These are phyloP conservation scores for Candida ovalis DNA, from an alignment of 805 yeast species.

Conservation along the genomic window DNA sequence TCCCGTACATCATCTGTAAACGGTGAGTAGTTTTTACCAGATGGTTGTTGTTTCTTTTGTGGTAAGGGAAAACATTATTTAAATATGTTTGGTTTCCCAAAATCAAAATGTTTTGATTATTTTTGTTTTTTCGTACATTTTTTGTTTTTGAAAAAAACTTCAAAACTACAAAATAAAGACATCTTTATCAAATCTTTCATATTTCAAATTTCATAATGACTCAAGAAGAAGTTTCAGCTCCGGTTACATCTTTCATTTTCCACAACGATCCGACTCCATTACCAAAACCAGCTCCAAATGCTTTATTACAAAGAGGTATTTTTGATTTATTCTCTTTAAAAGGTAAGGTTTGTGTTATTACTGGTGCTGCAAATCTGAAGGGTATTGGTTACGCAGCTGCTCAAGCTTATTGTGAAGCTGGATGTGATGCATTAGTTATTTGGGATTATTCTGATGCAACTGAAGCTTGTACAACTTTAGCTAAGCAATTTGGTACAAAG, in stretches of 20 bases:
- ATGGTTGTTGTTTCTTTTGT: not conserved
- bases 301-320: constrained; percentile 16
- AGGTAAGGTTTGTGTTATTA: constrained; percentile 78
- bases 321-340: constrained; percentile 67
- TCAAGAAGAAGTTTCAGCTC: constrained; percentile 16
- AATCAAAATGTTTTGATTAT: no score
- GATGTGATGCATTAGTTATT: constrained; percentile 66
- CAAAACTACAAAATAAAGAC: no score
- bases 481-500: constrained; percentile 25
- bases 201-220: constrained; percentile 14
- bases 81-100: not conserved
- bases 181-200: not conserved
- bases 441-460: constrained; percentile 31
- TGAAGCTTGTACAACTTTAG: constrained; percentile 16
- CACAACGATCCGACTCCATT: constrained; percentile 23
- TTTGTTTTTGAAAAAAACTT: no score
- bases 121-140: no score
- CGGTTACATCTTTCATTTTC: constrained; percentile 23
- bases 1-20: no score
- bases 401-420: constrained; percentile 80
- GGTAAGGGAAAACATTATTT: not conserved
- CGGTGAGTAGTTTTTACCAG: no score
- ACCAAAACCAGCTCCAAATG: constrained; percentile 26
- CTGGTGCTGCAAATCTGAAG: constrained; percentile 65
- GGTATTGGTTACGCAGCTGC: constrained; percentile 85